Base-by-base conservation (phyloP, 352 stramenopile species). In the Phytophthora multivora region DNA sequence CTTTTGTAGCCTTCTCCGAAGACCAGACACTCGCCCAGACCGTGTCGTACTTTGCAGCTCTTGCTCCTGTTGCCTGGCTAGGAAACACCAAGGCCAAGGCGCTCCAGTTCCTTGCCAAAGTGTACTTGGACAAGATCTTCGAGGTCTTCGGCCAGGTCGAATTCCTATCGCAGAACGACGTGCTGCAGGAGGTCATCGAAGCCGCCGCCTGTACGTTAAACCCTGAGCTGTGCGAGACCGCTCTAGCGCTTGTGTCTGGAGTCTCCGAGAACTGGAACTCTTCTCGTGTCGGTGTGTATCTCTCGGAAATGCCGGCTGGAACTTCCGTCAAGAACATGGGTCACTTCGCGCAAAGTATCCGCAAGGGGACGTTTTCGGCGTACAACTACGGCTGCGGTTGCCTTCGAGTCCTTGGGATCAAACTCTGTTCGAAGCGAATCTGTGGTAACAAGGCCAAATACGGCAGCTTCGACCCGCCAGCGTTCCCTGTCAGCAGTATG, bases 271-370 rank as follows among this genome's bases (percentile, higher is more conserved):
- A 77, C 63, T 59, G 73, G 45, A 88, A 88, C 56, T 51, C 45
- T 33, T 79, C 71, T 11, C 69, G 78, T 1, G 66, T 88, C 9
- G 47, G 69, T 28, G 76, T 88, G 2, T 88, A 88, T 19, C 48
- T 86, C n/a, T 71, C 73, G 13, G 60, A 88, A 36, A 81, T 69
- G 28, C 76, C 76, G 1, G 71, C 76, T 9, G 76, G 76, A 21
- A 86, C 76, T 9, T 84, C 76, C 4, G 71, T 84, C 21, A 88
- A 84, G 59, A 88, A 81, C 45, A 55, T 86, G 42, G 71, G 39
- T 0, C 79, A 83, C 50, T 88, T 69, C 51, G 74, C 74, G 8
- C 79, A 86, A 47, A 67, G 40, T 40, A 83, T 86, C 36, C 79
- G 79, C 25, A 56, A 68, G 28, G 43, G 73, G 12, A 79, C 69